Evolutionary conservation across 768 basidiomycete genomes (phyloP), one percentile per base, ranked within the genome.

Genomic region (Tricholoma bakamatsutake): DNA sequence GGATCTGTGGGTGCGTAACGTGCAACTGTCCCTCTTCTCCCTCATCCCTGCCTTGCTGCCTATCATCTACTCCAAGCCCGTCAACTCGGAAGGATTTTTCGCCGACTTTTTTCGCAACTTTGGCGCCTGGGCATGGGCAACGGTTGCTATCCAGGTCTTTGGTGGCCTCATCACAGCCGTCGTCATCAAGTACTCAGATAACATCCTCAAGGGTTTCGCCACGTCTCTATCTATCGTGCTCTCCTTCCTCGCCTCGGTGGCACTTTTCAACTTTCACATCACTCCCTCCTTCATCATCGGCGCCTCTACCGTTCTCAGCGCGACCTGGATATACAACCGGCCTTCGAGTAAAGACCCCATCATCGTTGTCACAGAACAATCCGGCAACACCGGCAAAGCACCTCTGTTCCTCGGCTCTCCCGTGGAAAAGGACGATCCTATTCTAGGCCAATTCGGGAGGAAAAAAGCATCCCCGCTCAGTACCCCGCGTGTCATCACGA

Each of bases 151-250:
- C 35, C 94, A 98, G 71, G 95, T 97, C 33, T 81, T 95, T 56
- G 97, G 97, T 30, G 96, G 97, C 0, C 78, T 98, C 47, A 71
- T 99, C 57, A 98, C 96, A 9, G 96, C 97, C 1, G 68, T 98
- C 24, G 97, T 98, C 56, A 98, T 98, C 81, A 93, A 95, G 70
- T 96, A 98, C 68, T 90, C 90, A 55, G 93, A 94, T 71, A 98
- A 97, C 68, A 92, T 91, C 63, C 76, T 92, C 66, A 96, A 97
- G 56, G 96, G 96, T n/a, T 99, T 99, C 64, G 96, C 96, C 4
- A 99, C 96, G 2, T 88, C 85, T 59, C 79, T 98, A 42, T 90
- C 89, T 59, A 99, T 98, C 72, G 85, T 98, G 55, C 74, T 98
- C 39, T 95, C 93, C 51, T 99, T 96, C 83, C 81, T 96, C 57